These are phyloP conservation scores for Nigrograna mackinnonii DNA, from an alignment of 2,329 filamentous ascomycete species.

Conservation along the genomic window DNA sequence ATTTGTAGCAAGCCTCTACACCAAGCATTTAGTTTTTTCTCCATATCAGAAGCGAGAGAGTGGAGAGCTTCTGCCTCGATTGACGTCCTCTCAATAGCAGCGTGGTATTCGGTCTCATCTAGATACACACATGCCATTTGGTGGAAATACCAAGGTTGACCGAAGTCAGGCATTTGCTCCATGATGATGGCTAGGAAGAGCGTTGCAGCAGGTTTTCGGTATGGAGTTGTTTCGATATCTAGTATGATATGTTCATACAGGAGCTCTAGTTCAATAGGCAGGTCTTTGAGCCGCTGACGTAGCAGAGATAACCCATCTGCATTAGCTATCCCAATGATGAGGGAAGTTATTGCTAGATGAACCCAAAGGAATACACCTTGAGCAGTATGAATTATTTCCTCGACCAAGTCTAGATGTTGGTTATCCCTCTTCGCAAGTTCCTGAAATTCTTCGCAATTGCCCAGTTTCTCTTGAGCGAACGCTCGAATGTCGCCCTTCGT, in stretches of 20 bases:
- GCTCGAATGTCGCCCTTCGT: slow-evolving; percentile 6
- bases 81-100: not conserved
- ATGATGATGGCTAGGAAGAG: not conserved
- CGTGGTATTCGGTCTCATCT: not conserved
- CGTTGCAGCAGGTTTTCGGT: not conserved
- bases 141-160: too few species aligned
- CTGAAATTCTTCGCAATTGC: not conserved
- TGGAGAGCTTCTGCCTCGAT: too few species aligned
- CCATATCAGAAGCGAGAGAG: too few species aligned
- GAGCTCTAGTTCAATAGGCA: not conserved
- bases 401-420: not conserved
- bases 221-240: too few species aligned
- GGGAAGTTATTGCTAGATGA: not conserved
- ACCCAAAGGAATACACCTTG: not conserved
- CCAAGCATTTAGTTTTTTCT: not conserved
- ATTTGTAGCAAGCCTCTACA: not conserved
- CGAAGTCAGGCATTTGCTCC: too few species aligned
- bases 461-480: not conserved
- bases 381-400: not conserved
- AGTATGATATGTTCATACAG: not conserved
- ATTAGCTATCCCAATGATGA: not conserved
- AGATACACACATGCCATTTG: too few species aligned
- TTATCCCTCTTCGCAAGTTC: not conserved
- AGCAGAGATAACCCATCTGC: not conserved
- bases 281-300: not conserved